Evolutionary conservation across 495 filamentous ascomycete genomes (phyloP).

Genomic region (Cercophora sp.): DNA sequence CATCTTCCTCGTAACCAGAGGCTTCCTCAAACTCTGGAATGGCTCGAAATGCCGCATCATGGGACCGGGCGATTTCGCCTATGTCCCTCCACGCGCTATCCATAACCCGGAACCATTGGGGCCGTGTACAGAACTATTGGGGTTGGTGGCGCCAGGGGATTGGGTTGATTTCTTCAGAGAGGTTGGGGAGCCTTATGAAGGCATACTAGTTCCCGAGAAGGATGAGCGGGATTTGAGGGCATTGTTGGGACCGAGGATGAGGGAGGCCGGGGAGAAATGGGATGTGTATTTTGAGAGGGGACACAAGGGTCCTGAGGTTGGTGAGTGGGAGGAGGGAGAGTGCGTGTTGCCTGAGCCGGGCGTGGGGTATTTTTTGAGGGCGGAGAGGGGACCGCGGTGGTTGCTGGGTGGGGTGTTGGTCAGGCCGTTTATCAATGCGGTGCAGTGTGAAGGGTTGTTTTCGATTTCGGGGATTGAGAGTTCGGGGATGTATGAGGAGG

Average conservation of each 20-base stretch:
- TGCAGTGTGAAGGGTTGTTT: not conserved
- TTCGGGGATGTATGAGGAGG: not conserved
- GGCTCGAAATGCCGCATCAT: constrained; percentile 42
- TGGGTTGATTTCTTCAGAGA: constrained; percentile 52
- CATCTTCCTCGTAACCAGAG: constrained; percentile 47
- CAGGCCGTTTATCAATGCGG: not conserved
- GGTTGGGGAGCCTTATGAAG: constrained; percentile 45
- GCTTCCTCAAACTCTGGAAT: constrained; percentile 45
- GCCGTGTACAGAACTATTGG: constrained; percentile 30
- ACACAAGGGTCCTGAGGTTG: not conserved
- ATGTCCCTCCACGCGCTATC: constrained; percentile 41
- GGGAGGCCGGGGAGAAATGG: not conserved
- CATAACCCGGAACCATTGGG: constrained; percentile 1
- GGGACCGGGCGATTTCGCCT: constrained; percentile 47
- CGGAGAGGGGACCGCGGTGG: not conserved
- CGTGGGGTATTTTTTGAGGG: not conserved
- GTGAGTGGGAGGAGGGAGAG: constrained; percentile 1
- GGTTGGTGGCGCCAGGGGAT: constrained; percentile 48
- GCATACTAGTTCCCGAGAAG: constrained; percentile 46
- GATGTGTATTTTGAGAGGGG: constrained; percentile 3
- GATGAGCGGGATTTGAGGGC: constrained; percentile 29
- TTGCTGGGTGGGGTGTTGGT: not conserved
- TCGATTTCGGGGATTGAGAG: not conserved
- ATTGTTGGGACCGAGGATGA: not conserved
- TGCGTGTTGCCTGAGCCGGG: not conserved